Base-by-base conservation (phyloP, 108 stramenopile genomes). In the Skeletonema costatum region DNA sequence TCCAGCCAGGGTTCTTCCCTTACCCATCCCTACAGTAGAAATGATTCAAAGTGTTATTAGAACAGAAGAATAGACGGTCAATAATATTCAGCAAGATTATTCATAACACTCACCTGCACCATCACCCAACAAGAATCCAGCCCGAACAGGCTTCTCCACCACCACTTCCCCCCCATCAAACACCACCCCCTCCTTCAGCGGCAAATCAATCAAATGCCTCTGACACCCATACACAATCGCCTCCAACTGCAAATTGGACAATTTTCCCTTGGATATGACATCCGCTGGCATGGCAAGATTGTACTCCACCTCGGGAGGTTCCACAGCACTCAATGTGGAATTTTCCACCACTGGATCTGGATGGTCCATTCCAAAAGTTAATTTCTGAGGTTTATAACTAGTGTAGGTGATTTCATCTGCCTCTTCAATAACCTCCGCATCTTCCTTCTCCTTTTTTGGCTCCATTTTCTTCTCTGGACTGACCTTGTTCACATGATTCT, bases 121-220 rank as follows among this genome's bases (percentile, higher is more conserved):
- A 48, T 89, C 88, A 38, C 87, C 88, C 32, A 89, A 53, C 73
- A 89, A 78, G 56, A 88, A 88, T 11, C 88, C 88, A 29, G n/a
- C 17, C 31, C 75, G 29, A 30, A 56, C 29, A 9, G 65, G 65
- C 60, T 62, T 32, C 70, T 66, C 25, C 64, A 39, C 31, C 69
- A 8, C 67, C 56, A 32, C 70, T 31, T 60, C 31, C 39, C 32
- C 33, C 16, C 5, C 58, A 29, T n/a, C 14, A 21, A 19, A 21
- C 30, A 10, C 33, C 9, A 3, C 0, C 13, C 39, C 38, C 25
- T 38, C 58, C 9, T 70, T 41, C 32, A 32, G 9, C 1, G 77
- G 77, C 33, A 78, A 41, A 41, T 78, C 60, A 32, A 35, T 38
- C 73, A 71, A 31, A 29, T 78, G 77, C 3, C 73, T 73, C 44